Percentiles rank a stretch among this genome's conserved stretches.
phyloP scores from a whole-genome alignment of 2,329 filamentous ascomycete genomes.

The Penicillium glabrum region DNA sequence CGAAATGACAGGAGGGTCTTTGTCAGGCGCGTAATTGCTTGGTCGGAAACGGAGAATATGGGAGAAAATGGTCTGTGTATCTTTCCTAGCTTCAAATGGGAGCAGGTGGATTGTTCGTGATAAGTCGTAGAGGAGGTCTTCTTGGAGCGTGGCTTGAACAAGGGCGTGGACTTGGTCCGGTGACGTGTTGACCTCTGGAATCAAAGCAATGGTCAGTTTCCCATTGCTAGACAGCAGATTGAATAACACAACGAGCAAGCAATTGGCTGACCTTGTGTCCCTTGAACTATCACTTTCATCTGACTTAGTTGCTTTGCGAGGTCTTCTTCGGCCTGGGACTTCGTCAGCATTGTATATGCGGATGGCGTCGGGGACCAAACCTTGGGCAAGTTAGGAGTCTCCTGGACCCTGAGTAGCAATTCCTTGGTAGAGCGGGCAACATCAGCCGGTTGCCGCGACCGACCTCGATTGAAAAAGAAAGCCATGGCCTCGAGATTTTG shows the following conservation, averaged over 20 bases:
- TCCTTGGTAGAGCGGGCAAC: conserved; percentile 65
- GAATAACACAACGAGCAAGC: background rate
- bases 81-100: conserved; percentile 94
- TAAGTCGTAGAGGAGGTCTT: conserved; percentile 83
- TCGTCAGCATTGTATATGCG: conserved; percentile 56
- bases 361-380: conserved; percentile 48
- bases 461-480: conserved; percentile 66
- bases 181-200: conserved; percentile 75
- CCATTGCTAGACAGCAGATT: background rate
- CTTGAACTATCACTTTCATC: conserved; percentile 92
- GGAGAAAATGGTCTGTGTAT: conserved; percentile 92
- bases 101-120: conserved; percentile 79
- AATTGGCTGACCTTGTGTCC: conserved; percentile 71
- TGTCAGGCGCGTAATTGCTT: conserved; percentile 57
- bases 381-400: conserved; percentile 57
- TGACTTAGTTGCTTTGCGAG: conserved; percentile 80
- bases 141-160: conserved; percentile 79
- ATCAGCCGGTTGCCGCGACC: conserved; percentile 62
- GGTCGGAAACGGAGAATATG: conserved; percentile 90
- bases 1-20: conserved; percentile 80
- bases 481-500: conserved; percentile 54
- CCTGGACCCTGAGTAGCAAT: conserved; percentile 60
- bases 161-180: conserved; percentile 87
- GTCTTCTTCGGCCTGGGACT: conserved; percentile 75
- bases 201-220: conserved; percentile 11